A percentile compares a stretch with the other conserved stretches of the same genome.
Evolutionary conservation across 2,329 filamentous ascomycete species (phyloP).

Genomic region (Aspergillus fructus): DNA sequence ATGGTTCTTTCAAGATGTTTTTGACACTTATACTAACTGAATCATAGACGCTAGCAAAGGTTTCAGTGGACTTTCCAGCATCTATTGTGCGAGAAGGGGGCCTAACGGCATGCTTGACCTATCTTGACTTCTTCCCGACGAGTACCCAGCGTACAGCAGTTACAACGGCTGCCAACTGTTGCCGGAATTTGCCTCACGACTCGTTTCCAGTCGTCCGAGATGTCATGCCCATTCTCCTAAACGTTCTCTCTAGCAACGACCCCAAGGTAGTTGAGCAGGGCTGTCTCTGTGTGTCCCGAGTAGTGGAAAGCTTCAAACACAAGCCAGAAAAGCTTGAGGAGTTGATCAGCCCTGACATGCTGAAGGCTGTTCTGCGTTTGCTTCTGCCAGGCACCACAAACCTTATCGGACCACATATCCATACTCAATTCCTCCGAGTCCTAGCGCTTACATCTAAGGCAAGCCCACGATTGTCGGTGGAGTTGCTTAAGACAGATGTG

Average conservation of each 20-base stretch:
- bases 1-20: not conserved
- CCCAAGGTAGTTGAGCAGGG: slow-evolving; percentile 97
- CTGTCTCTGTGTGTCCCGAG: slow-evolving; percentile 89
- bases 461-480: slow-evolving; percentile 81
- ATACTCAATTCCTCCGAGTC: slow-evolving; percentile 93
- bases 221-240: slow-evolving; percentile 93
- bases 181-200: slow-evolving; percentile 91
- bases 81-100: slow-evolving; percentile 96
- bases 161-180: slow-evolving; percentile 96
- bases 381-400: slow-evolving; percentile 94
- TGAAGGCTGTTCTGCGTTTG: slow-evolving; percentile 80
- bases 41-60: slow-evolving; percentile 83
- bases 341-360: slow-evolving; percentile 81
- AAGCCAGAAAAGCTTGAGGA: slow-evolving; percentile 86
- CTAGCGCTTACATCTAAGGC: slow-evolving; percentile 86
- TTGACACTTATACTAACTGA: not conserved
- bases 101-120: slow-evolving; percentile 90
- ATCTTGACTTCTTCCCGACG: slow-evolving; percentile 95
- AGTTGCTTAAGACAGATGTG: slow-evolving; percentile 92
- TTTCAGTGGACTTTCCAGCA: slow-evolving; percentile 91
- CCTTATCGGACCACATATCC: slow-evolving; percentile 87
- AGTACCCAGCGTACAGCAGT: slow-evolving; percentile 96
- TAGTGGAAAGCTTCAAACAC: slow-evolving; percentile 95
- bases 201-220: slow-evolving; percentile 88
- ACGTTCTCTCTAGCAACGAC: slow-evolving; percentile 87